A percentile compares a stretch with the other conserved stretches of the same genome.
These are phyloP conservation scores for Pichia sp. DNA, from an alignment of 1,139 yeast genomes.

Conservation along the genomic window DNA sequence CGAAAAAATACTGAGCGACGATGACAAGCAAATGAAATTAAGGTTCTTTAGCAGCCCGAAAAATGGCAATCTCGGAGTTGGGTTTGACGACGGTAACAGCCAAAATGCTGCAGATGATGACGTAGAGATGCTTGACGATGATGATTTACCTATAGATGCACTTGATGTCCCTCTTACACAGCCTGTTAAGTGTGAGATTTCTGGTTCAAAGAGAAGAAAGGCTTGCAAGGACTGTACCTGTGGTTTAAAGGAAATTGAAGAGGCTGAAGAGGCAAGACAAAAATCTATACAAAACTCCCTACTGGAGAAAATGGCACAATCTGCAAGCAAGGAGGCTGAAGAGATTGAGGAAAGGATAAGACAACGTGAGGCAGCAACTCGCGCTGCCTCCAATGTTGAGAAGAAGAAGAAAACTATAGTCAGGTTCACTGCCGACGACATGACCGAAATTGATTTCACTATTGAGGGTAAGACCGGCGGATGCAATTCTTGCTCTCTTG, in stretches of 20 bases:
- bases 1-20: slow-evolving; percentile 27
- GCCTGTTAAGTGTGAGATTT: slow-evolving; percentile 38
- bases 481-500: slow-evolving; percentile 93
- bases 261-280: slow-evolving; percentile 43
- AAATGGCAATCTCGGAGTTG: no score
- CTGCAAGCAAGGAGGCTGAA: slow-evolving; percentile 48
- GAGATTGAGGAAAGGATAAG: slow-evolving; percentile 45
- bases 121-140: slow-evolving; percentile 22
- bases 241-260: slow-evolving; percentile 82
- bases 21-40: slow-evolving; percentile 38
- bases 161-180: slow-evolving; percentile 25
- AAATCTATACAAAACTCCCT: slow-evolving; percentile 39
- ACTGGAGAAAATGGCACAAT: slow-evolving; percentile 42
- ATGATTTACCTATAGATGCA: slow-evolving; percentile 21
- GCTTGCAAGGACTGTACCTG: slow-evolving; percentile 98
- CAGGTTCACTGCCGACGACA: slow-evolving; percentile 56
- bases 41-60: neutral
- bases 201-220: slow-evolving; percentile 64
- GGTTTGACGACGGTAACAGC: neutral
- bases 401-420: slow-evolving; percentile 27
- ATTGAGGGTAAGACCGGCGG: slow-evolving; percentile 93
- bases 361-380: slow-evolving; percentile 27
- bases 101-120: slow-evolving; percentile 29
- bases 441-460: slow-evolving; percentile 88
- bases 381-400: slow-evolving; percentile 4